A percentile compares a stretch with the other conserved stretches of the same genome.
phyloP scores from a whole-genome alignment of 2,329 filamentous ascomycete genomes.

The Talaromyces verruculosus region DNA sequence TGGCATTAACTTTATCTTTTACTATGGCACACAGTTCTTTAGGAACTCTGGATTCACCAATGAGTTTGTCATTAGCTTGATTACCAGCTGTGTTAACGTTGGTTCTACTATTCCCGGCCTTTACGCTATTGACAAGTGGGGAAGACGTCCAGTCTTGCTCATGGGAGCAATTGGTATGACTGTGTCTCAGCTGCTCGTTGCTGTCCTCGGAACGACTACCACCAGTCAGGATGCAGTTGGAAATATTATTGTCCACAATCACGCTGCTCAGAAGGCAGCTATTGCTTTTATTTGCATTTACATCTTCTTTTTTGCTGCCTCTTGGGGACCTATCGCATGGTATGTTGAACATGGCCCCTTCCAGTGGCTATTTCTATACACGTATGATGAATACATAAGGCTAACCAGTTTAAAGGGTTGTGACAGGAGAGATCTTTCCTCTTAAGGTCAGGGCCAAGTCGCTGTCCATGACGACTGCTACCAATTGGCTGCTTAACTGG shows the following conservation, averaged over 20 bases:
- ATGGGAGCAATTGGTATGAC: constrained; percentile 49
- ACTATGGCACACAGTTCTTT: constrained; percentile 45
- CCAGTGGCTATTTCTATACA: too few species aligned
- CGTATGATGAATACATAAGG: neutral
- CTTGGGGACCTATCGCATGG: constrained; percentile 44
- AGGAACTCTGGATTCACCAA: constrained; percentile 42
- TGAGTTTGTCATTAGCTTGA: constrained; percentile 49
- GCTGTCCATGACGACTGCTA: constrained; percentile 54
- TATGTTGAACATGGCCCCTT: neutral
- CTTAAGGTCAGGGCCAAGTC: constrained; percentile 50
- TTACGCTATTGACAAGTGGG: constrained; percentile 51
- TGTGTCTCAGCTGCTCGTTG: constrained; percentile 51
- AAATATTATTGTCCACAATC: constrained; percentile 25
- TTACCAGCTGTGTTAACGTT: constrained; percentile 52
- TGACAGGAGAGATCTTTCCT: constrained; percentile 28
- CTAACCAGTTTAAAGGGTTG: neutral
- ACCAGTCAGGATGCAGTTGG: constrained; percentile 36
- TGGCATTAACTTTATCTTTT: constrained; percentile 48
- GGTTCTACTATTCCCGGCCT: constrained; percentile 41
- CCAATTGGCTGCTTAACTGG: constrained; percentile 66
- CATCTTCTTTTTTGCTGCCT: constrained; percentile 50
- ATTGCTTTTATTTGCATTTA: constrained; percentile 49
- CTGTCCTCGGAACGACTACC: constrained; percentile 43
- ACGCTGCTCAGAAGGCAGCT: constrained; percentile 43
- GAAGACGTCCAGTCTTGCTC: constrained; percentile 49